Conservation (phyloP, 2,329 filamentous ascomycete genomes). For the Aspergillus carbonarius region DNA sequence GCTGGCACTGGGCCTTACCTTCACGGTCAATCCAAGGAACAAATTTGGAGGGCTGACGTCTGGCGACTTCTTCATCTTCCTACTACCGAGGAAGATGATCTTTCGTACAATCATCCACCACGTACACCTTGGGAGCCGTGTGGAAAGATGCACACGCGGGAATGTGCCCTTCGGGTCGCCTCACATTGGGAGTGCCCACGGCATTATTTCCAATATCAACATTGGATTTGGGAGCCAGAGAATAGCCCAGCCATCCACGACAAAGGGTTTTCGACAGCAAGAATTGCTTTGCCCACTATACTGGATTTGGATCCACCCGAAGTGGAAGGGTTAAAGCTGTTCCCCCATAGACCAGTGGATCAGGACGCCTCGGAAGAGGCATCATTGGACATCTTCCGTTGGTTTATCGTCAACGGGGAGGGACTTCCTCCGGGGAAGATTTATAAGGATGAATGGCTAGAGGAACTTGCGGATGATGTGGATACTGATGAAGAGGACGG, state of each 20-base stretch:
- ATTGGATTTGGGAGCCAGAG: conserved; percentile 1
- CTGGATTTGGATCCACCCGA: neutral
- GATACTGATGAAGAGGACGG: neutral
- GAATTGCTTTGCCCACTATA: neutral
- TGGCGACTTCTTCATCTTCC: conserved; percentile 17
- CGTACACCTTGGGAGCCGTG: conserved; percentile 6
- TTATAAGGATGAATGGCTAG: conserved; percentile 19
- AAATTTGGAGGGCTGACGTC: conserved; percentile 12
- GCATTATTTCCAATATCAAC: conserved; percentile 12
- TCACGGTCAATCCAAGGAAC: neutral
- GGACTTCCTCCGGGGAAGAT: conserved; percentile 15
- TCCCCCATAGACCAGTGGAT: neutral
- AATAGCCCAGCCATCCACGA: neutral
- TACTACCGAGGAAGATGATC: conserved; percentile 10
- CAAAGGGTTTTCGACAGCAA: neutral
- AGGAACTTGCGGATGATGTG: conserved; percentile 11
- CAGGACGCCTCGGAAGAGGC: conserved; percentile 18
- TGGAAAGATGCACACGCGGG: neutral
- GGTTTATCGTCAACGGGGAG: conserved; percentile 18
- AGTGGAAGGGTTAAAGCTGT: neutral
- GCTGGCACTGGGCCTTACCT: conserved; percentile 13
- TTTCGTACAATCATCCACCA: neutral
- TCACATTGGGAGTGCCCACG: conserved; percentile 12
- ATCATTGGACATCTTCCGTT: conserved; percentile 19
- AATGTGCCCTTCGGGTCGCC: conserved; percentile 15